Conservation (phyloP, 495 filamentous ascomycete genomes). For the Amphirosellinia nigrospora region DNA sequence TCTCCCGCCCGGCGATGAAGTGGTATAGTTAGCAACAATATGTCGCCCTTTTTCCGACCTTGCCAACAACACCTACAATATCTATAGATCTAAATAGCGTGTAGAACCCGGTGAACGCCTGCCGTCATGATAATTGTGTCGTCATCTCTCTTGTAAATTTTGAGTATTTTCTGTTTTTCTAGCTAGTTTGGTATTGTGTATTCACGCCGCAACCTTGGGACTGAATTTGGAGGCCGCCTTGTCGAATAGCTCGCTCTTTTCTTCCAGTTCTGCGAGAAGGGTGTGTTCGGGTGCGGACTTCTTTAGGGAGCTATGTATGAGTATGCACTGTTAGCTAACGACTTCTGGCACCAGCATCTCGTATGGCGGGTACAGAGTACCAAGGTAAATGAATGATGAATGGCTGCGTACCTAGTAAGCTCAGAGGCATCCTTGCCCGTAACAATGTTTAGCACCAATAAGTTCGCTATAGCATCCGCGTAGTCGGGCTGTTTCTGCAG, state of each 20-base stretch:
- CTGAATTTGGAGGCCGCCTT: slow-evolving; percentile 78
- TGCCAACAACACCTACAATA: not conserved
- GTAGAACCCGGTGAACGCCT: not conserved
- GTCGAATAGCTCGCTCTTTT: slow-evolving; percentile 82
- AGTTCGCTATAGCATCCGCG: slow-evolving; percentile 78
- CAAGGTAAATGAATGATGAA: not conserved
- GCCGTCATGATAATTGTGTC: slow-evolving; percentile 6
- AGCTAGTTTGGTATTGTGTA: not conserved
- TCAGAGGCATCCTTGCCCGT: slow-evolving; percentile 71
- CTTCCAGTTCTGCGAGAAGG: slow-evolving; percentile 70
- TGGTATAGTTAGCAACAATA: not conserved
- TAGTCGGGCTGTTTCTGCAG: slow-evolving; percentile 73
- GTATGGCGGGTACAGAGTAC: slow-evolving; percentile 19
- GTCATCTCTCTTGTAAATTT: not conserved
- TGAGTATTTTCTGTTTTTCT: not conserved
- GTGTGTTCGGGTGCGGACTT: slow-evolving; percentile 65
- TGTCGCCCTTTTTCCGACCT: not conserved
- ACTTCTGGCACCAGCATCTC: slow-evolving; percentile 36
- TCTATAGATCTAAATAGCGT: slow-evolving; percentile 10
- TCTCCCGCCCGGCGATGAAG: not conserved
- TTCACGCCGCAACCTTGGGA: slow-evolving; percentile 69
- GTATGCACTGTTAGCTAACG: slow-evolving; percentile 8
- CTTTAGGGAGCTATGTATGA: slow-evolving; percentile 55
- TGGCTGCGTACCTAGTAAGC: slow-evolving; percentile 59
- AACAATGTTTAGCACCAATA: slow-evolving; percentile 77